phyloP scores from a whole-genome alignment of 805 yeast genomes.

The Candida stauntonica region DNA sequence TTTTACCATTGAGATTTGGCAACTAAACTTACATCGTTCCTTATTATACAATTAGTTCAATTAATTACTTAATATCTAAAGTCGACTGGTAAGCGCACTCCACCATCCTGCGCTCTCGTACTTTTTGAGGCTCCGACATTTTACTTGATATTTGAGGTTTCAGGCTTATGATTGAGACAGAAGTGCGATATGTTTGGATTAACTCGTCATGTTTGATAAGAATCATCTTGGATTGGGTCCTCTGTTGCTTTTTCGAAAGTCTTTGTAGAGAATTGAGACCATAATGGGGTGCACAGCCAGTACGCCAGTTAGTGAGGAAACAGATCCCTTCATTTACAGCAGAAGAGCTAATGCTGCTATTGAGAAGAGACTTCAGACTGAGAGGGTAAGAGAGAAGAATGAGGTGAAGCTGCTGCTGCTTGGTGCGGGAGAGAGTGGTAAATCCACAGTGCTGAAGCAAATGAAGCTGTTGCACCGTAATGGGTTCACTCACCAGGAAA shows the following conservation, averaged over 20 bases:
- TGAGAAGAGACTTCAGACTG: conserved; percentile 54
- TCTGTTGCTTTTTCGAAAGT: no score
- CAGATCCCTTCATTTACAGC: conserved; percentile 47
- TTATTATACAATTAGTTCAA: no score
- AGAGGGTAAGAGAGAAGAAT: conserved; percentile 48
- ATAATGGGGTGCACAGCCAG: conserved; percentile 73
- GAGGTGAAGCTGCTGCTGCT: conserved; percentile 70
- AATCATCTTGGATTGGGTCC: background rate
- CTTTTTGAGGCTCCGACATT: no score
- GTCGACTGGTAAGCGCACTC: no score
- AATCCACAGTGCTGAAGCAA: conserved; percentile 88
- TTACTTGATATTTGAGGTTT: no score
- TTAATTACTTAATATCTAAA: no score
- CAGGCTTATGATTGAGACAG: no score
- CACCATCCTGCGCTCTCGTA: no score
- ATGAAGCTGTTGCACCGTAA: conserved; percentile 80
- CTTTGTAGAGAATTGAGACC: background rate
- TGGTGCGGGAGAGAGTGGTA: conserved; percentile 95
- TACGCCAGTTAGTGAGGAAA: conserved; percentile 38
- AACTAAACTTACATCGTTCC: no score
- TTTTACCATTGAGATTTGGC: no score
- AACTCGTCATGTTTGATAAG: no score
- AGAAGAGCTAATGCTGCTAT: conserved; percentile 56
- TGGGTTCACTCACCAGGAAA: conserved; percentile 77
- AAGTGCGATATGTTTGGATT: no score